Conservation (phyloP, 441 rosid genomes). For the Lepidium campestre region DNA sequence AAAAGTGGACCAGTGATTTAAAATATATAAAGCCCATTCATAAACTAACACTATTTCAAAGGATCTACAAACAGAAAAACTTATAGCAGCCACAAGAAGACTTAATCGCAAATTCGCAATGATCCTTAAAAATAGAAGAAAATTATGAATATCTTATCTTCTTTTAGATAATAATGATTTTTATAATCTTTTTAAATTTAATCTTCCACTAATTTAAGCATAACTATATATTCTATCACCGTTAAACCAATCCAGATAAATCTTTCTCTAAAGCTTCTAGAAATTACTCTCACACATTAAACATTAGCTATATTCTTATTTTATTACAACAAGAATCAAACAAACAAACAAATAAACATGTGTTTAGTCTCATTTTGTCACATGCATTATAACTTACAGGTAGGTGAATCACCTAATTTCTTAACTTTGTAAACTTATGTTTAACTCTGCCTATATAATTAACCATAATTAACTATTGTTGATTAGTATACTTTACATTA, state of each 20-base stretch:
- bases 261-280: conserved; percentile 5
- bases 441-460: not conserved
- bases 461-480: not conserved
- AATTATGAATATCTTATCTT: not conserved
- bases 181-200: not conserved
- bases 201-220: conserved; percentile 4
- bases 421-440: not conserved
- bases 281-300: not conserved
- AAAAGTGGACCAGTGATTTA: not conserved
- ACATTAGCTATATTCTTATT: not conserved
- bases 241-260: not conserved
- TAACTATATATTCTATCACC: not conserved
- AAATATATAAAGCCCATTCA: not conserved
- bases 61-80: not conserved
- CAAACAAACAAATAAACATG: not conserved
- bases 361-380: conserved; percentile 13
- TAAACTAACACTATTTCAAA: not conserved
- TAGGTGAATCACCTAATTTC: conserved; percentile 24
- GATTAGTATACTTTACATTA: not conserved
- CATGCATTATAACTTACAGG: conserved; percentile 25
- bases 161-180: not conserved
- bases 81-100: not conserved
- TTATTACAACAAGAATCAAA: not conserved
- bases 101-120: not conserved
- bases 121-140: not conserved